Conservation (phyloP, 2,329 filamentous ascomycete species). For the Nothomitra cinnamomea region DNA sequence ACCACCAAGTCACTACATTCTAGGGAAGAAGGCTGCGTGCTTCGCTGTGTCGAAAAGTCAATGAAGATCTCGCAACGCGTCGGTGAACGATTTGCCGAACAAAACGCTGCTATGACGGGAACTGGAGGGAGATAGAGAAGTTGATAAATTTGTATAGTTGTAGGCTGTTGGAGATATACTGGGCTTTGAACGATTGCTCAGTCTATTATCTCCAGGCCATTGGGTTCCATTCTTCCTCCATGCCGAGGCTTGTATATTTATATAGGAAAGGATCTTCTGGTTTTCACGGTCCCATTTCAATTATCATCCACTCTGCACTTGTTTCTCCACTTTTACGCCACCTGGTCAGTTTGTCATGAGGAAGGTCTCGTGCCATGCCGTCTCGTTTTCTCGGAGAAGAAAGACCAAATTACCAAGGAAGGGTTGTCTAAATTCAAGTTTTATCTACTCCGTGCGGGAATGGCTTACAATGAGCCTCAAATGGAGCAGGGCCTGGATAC, state of each 20-base stretch:
- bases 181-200: neutral
- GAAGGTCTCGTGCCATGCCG: neutral
- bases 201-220: neutral
- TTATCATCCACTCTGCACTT: neutral
- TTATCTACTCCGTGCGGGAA: too few relatives aligned
- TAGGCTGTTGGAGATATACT: neutral
- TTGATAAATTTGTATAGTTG: neutral
- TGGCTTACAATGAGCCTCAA: too few relatives aligned
- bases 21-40: slow-evolving; percentile 80
- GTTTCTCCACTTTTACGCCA: too few relatives aligned
- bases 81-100: slow-evolving; percentile 74
- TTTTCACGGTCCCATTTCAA: neutral
- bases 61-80: slow-evolving; percentile 82
- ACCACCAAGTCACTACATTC: slow-evolving; percentile 84
- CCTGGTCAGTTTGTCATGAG: neutral
- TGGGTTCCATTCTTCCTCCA: neutral
- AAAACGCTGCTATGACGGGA: slow-evolving; percentile 49
- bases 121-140: neutral
- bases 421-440: too few relatives aligned
- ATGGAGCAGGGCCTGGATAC: too few relatives aligned
- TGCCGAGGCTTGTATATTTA: neutral
- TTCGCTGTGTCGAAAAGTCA: slow-evolving; percentile 91
- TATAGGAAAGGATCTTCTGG: neutral
- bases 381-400: too few relatives aligned
- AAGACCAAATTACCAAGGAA: too few relatives aligned